These are phyloP conservation scores for Macrolepiota dolichaula DNA, from an alignment of 768 basidiomycete species.

Conservation along the genomic window DNA sequence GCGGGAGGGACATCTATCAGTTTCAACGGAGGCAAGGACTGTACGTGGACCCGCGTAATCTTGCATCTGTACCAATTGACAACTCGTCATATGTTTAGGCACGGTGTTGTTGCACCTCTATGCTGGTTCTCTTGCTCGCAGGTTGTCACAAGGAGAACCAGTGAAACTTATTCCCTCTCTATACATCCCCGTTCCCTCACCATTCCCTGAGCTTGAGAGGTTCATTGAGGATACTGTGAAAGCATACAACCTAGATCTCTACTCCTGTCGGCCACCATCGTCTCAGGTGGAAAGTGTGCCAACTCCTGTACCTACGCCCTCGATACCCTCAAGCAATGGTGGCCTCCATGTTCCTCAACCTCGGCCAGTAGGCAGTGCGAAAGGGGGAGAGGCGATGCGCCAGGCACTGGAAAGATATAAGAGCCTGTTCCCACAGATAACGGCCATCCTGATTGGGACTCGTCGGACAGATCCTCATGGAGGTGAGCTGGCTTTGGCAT, in stretches of 20 bases:
- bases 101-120: constrained; percentile 93
- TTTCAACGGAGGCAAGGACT: constrained; percentile 99
- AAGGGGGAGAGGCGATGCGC: constrained; percentile 74
- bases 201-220: constrained; percentile 78
- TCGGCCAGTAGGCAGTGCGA: constrained; percentile 40
- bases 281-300: constrained; percentile 47
- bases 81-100: constrained; percentile 41
- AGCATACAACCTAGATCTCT: constrained; percentile 75
- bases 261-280: constrained; percentile 45
- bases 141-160: constrained; percentile 28
- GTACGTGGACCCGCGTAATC: constrained; percentile 43
- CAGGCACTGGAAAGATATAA: constrained; percentile 75
- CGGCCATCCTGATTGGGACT: constrained; percentile 87
- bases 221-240: constrained; percentile 70
- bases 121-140: constrained; percentile 63
- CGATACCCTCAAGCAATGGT: constrained; percentile 16
- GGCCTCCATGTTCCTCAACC: constrained; percentile 26
- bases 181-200: constrained; percentile 88
- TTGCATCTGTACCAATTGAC: constrained; percentile 5
- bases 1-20: constrained; percentile 77
- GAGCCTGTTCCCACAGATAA: constrained; percentile 56
- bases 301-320: constrained; percentile 23
- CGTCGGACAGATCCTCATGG: constrained; percentile 91
- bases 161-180: constrained; percentile 58
- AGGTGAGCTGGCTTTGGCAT: constrained; percentile 47